These are phyloP conservation scores for Karstenula rhodostoma DNA, from an alignment of 2,329 filamentous ascomycete species.

Conservation along the genomic window DNA sequence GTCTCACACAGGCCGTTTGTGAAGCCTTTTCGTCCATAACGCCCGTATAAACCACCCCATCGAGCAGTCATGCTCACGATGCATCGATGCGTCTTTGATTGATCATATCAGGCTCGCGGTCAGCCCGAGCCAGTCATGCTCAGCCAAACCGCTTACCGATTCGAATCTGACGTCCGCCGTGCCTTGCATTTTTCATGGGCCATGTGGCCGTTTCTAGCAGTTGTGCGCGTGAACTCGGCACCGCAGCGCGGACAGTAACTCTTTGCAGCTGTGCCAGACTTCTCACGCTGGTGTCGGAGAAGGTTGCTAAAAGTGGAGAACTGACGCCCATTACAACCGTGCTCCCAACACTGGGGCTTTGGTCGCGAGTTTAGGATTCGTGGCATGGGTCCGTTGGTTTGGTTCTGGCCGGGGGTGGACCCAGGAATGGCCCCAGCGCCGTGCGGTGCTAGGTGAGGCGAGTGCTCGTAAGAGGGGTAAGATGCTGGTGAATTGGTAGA, in stretches of 20 bases:
- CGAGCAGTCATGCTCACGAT: constrained; percentile 18
- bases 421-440: constrained; percentile 29
- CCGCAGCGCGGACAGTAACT: constrained; percentile 90
- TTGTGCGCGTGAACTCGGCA: constrained; percentile 90
- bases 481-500: constrained; percentile 40
- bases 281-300: constrained; percentile 90
- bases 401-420: constrained; percentile 39
- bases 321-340: constrained; percentile 93
- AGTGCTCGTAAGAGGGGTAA: constrained; percentile 43
- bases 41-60: constrained; percentile 15
- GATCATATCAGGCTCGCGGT: constrained; percentile 20
- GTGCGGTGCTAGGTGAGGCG: constrained; percentile 32
- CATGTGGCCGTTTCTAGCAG: constrained; percentile 85
- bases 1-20: constrained; percentile 6
- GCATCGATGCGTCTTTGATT: constrained; percentile 18
- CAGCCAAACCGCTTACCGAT: constrained; percentile 35
- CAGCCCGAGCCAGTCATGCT: constrained; percentile 30
- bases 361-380: constrained; percentile 78
- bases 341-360: constrained; percentile 97
- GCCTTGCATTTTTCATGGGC: constrained; percentile 92
- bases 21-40: constrained; percentile 13
- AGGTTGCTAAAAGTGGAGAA: constrained; percentile 98
- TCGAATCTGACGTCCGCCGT: constrained; percentile 58
- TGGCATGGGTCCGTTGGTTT: constrained; percentile 40
- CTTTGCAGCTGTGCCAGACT: constrained; percentile 89